phyloP scores from a whole-genome alignment of 2,329 filamentous ascomycete genomes.

The Chaetomium globosum region DNA sequence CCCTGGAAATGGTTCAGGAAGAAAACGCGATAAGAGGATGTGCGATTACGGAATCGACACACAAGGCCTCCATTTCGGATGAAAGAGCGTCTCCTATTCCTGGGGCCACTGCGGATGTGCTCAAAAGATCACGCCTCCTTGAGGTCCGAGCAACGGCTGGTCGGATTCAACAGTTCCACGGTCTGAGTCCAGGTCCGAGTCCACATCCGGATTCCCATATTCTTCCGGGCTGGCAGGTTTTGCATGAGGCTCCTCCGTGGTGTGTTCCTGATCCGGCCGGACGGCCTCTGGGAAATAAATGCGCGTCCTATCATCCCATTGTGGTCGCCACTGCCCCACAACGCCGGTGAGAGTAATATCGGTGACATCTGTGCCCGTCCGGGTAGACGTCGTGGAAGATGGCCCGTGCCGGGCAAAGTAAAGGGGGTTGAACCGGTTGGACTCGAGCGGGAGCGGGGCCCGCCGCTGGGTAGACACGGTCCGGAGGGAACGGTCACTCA shows the following conservation, averaged over 20 bases:
- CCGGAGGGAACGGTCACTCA: slow-evolving; percentile 20
- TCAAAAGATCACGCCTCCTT: neutral
- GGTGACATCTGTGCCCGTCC: slow-evolving; percentile 21
- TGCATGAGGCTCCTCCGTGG: neutral
- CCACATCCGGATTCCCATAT: neutral
- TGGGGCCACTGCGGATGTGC: neutral
- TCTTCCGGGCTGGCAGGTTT: slow-evolving; percentile 8
- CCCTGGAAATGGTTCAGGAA: neutral
- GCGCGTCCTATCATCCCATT: slow-evolving; percentile 31
- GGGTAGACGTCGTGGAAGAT: slow-evolving; percentile 22
- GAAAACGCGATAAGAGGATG: neutral
- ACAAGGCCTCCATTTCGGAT: slow-evolving; percentile 13
- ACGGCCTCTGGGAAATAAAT: slow-evolving; percentile 14
- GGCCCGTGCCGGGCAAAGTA: slow-evolving; percentile 29
- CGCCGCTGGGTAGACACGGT: slow-evolving; percentile 9
- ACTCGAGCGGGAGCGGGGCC: slow-evolving; percentile 10
- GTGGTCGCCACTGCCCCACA: slow-evolving; percentile 11
- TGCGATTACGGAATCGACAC: neutral
- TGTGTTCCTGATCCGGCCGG: slow-evolving; percentile 5
- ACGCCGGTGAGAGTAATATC: slow-evolving; percentile 31
- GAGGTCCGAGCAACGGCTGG: slow-evolving; percentile 25
- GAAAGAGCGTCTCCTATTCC: slow-evolving; percentile 6
- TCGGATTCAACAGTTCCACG: slow-evolving; percentile 15
- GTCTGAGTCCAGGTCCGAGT: slow-evolving; percentile 19
- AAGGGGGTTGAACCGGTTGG: slow-evolving; percentile 19